Base-by-base conservation (phyloP, 192 early-diverging fungal genomes). In the Coemansia sp. region DNA sequence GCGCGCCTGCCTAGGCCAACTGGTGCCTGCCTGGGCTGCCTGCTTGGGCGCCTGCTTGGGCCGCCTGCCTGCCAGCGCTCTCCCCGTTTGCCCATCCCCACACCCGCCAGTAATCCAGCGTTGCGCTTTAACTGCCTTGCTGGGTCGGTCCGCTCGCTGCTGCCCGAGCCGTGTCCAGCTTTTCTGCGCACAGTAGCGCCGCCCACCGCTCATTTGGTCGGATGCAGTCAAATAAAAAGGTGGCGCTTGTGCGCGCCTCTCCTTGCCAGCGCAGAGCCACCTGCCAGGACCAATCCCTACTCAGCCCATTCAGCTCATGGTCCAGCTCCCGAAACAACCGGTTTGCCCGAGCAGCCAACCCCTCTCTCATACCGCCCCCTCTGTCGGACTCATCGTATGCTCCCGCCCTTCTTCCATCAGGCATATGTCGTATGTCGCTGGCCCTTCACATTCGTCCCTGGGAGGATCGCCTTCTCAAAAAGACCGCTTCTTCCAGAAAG, bases 111-210 rank as follows among this genome's bases (percentile, higher is more conserved):
- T 65, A 65, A 65, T 49, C 64, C 19, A 23, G 37, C 56, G 29
- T 19, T 43, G 55, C 37, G 29, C 64, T 65, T 65, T 65, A 65
- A 65, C 64, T 65, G 64, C 41, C 64, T 21, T 41, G 43, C 39
- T 32, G 32, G 32, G 32, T 32, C 32, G 32, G 32, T 32, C 32
- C 32, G 32, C 38, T 4, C 15, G 37, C 43, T 24, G 39, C 14
- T 9, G n/a, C n/a, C 27, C 64, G 54, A 23, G 47, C 47, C 12
- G 19, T 6, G 35, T 35, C 59, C 48, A 43, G 32, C 37, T 15
- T 64, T 48, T 55, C 53, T 43, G 62, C 62, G 27, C 51, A 43
- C 64, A 51, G 64, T 58, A 56, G 56, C 64, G 23, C 45, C 38
- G 39, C 55, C 54, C 47, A 21, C 38, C 57, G 19, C 57, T 4